A percentile compares a stretch with the other conserved stretches of the same genome.
Conservation (phyloP, 139 green algal species). For the Chlamydomonas urium region DNA sequence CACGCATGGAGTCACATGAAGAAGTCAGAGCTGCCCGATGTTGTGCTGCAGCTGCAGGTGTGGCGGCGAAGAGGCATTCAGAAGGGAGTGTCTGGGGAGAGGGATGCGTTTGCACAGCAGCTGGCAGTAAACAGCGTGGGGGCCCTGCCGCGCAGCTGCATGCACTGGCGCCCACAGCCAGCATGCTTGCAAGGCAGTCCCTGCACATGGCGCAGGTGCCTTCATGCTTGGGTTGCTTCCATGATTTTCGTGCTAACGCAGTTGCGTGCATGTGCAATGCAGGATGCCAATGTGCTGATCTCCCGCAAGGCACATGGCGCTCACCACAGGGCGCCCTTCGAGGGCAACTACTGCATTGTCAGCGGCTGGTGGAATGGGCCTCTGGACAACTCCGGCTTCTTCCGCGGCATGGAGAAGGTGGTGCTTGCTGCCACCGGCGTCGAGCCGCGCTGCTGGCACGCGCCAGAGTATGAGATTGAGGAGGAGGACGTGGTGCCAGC, state of each 20-base stretch:
- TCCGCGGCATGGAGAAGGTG: slow-evolving; percentile 47
- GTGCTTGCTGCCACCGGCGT: slow-evolving; percentile 62
- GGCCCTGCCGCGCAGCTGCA: too few relatives aligned
- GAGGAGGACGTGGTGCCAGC: neutral
- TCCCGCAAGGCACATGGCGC: slow-evolving; percentile 69
- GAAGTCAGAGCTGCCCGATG: slow-evolving; percentile 67
- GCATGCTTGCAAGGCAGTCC: too few relatives aligned
- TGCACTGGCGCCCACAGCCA: neutral
- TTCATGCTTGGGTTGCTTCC: too few relatives aligned
- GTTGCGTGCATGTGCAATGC: too few relatives aligned
- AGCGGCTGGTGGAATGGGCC: slow-evolving; percentile 82
- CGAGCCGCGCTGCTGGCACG: slow-evolving; percentile 86
- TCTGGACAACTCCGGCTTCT: slow-evolving; percentile 72
- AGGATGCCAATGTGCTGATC: slow-evolving; percentile 24
- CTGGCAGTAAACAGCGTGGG: too few relatives aligned
- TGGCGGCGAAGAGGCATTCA: neutral
- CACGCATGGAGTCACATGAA: slow-evolving; percentile 96
- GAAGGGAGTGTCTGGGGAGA: too few relatives aligned
- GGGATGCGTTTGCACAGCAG: neutral
- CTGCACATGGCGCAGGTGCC: too few relatives aligned
- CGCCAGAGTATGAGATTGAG: slow-evolving; percentile 31
- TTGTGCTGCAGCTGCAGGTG: slow-evolving; percentile 75
- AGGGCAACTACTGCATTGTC: slow-evolving; percentile 97
- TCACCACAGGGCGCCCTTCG: slow-evolving; percentile 91
- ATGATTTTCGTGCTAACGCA: too few relatives aligned